These are phyloP conservation scores for Cucumis sativus DNA, from an alignment of 306 rosid genomes.

Conservation along the genomic window Cucumber_9930_V3 NC_026658.2:16366001-16366500, in stretches of 20 bases:
- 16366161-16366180: constrained; percentile 14
- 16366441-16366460: neutral
- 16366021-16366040: constrained; percentile 52
- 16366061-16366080: constrained; percentile 13
- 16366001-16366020: constrained; percentile 26
- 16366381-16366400: neutral
- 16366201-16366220: constrained; percentile 29
- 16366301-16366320: constrained; percentile 51
- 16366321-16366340: constrained; percentile 33
- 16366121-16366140: constrained; percentile 18
- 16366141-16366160: constrained; percentile 13
- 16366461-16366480: constrained; percentile 1
- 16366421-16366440: neutral
- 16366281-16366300: constrained; percentile 31
- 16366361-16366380: neutral
- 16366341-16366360: constrained; percentile 22
- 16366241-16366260: constrained; percentile 18
- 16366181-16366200: constrained; percentile 14
- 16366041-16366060: constrained; percentile 22
- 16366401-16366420: constrained; percentile 9
- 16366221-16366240: constrained; percentile 13
- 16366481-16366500: constrained; percentile 1
- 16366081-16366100: constrained; percentile 7
- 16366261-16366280: constrained; percentile 12
- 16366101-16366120: constrained; percentile 4